Evolutionary conservation across 768 basidiomycete species (phyloP), one percentile per base, ranked within the genome.

Genomic region (Gloeostereum incarnatum): DNA sequence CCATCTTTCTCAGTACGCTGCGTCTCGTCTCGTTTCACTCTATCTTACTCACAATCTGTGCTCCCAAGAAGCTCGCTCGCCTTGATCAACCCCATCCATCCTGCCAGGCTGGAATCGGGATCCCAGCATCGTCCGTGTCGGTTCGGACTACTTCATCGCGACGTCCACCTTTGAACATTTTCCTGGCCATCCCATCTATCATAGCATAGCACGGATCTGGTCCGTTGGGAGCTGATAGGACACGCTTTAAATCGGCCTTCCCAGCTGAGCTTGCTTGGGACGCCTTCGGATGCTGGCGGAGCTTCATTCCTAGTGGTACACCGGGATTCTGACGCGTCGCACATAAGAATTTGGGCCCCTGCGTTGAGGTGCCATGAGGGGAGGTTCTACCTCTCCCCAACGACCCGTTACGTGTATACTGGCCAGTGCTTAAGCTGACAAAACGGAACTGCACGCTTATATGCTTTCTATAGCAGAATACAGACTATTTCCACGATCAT

Each of bases 31-130:
- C n/a, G n/a, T n/a, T n/a, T n/a, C n/a, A n/a, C n/a, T n/a, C n/a
- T n/a, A n/a, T n/a, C n/a, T n/a, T n/a, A n/a, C n/a, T n/a, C n/a
- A n/a, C n/a, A n/a, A n/a, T n/a, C n/a, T n/a, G n/a, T n/a, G n/a
- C n/a, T n/a, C n/a, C n/a, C n/a, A n/a, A n/a, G n/a, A n/a, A n/a
- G n/a, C n/a, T n/a, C n/a, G n/a, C n/a, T 37, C 6, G 13, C 48
- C 3, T 46, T 55, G 7, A 45, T 58, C 10, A 63, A 64, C 33
- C 63, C 63, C 6, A n/a, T n/a, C n/a, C n/a, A 61, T 65, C 10
- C 46, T 65, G 2, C 58, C 60, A 6, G 63, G 63, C 22, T 66
- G 60, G 60, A 65, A 63, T 36, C 61, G 63, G 9, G 64, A 65
- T 45, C 64, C 64, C 3, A 55, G 52, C 19, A 58, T 64, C 19